Base-by-base conservation (phyloP, 495 filamentous ascomycete genomes). In the Lasiosphaeria ovina region DNA sequence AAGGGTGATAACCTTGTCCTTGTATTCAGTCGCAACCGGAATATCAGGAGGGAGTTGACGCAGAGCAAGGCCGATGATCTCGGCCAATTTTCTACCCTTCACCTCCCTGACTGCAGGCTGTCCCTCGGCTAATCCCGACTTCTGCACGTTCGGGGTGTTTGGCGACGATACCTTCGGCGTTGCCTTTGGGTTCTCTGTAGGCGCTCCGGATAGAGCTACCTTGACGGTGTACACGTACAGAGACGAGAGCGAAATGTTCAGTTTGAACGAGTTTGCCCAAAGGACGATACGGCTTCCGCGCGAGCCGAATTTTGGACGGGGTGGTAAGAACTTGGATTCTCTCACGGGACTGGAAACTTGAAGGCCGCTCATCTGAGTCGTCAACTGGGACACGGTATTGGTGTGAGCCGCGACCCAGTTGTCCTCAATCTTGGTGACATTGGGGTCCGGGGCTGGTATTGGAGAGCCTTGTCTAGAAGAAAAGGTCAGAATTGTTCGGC, bases 241-340 rank as follows among this genome's bases (percentile, higher is more conserved):
- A 63, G 67, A 17, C 57, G 63, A 58, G 9, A 61, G 48, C 63
- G 76, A 62, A 60, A 79, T 34, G 64, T 74, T 73, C 31, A 90
- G 56, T 3, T 79, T 72, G 62, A 89, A 83, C 59, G 87, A 88
- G 68, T 90, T 90, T 40, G 87, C 78, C 77, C 82, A 88, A 0
- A 90, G 75, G 6, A 71, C 68, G 4, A 86, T 74, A 16, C 68
- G 53, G 6, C 36, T 69, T 16, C 88, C 88, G 12, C 60, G 60
- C 1, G 75, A 84, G 45, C 86, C 86, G 66, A 81, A 88, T 3
- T 76, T 80, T n/a, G 88, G 87, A 7, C 87, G 81, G 48, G 62
- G 58, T 7, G 81, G 81, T 42, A 81, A 64, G 31, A 61, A 40
- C 12, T 60, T 36, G 55, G 48, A 8, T 4, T 47, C 16, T 11